A percentile compares a stretch with the other conserved stretches of the same genome.
Conservation (phyloP, 2,329 filamentous ascomycete species). For the Dactylellina sp. region DNA sequence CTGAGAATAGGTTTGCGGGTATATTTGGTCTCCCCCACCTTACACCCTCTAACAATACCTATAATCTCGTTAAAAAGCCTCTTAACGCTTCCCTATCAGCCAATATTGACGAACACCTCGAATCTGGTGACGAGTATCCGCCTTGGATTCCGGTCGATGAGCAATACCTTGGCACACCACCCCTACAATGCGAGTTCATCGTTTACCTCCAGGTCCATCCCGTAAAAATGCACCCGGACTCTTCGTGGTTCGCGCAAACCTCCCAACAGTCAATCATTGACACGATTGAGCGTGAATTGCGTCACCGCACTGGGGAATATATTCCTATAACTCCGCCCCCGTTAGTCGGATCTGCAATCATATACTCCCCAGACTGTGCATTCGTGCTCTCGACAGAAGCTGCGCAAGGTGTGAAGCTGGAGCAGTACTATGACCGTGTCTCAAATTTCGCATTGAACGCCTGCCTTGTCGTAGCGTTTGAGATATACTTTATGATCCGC, state of each 20-base stretch:
- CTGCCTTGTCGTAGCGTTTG: slow-evolving; percentile 71
- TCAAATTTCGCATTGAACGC: slow-evolving; percentile 72
- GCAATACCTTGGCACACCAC: slow-evolving; percentile 67
- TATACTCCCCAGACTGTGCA: slow-evolving; percentile 76
- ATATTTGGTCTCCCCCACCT: slow-evolving; percentile 91
- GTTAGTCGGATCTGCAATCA: slow-evolving; percentile 72
- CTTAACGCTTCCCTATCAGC: slow-evolving; percentile 79
- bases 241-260: slow-evolving; percentile 27
- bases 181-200: slow-evolving; percentile 88
- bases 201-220: slow-evolving; percentile 84
- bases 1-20: slow-evolving; percentile 72
- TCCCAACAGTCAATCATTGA: slow-evolving; percentile 61
- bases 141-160: slow-evolving; percentile 76
- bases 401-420: slow-evolving; percentile 74
- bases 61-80: slow-evolving; percentile 69
- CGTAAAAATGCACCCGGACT: slow-evolving; percentile 56
- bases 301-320: slow-evolving; percentile 72
- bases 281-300: slow-evolving; percentile 72
- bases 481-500: slow-evolving; percentile 72
- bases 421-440: slow-evolving; percentile 70
- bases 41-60: slow-evolving; percentile 71
- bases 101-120: slow-evolving; percentile 75
- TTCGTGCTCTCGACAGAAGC: slow-evolving; percentile 70
- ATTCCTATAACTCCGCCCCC: slow-evolving; percentile 68
- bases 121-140: slow-evolving; percentile 69